Evolutionary conservation across 805 yeast species (phyloP), one percentile per base, ranked within the genome.

Genomic region (Cyberlindnera japonica): DNA sequence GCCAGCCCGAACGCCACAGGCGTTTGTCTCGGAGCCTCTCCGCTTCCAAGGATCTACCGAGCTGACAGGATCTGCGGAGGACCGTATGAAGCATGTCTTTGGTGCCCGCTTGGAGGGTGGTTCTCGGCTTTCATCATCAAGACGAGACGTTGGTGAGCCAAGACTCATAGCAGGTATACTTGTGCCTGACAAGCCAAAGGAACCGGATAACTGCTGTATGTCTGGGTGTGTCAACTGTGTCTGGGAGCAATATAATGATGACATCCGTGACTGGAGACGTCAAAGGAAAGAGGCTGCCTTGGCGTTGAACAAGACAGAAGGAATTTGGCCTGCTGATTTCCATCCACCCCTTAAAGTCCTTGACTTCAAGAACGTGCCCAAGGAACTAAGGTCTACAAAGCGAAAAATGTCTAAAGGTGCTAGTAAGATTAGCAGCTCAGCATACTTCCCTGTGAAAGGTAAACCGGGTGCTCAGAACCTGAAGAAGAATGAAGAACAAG

Each of bases 161-260:
- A 44, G 54, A 15, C 14, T 38, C 11, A 60, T 67, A 22, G 81
- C 74, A 0, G 97, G 97, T 0, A 68, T 93, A 0, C 60, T 58
- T 7, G 95, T 91, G 0, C 96, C 96, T 3, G 77, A 75, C n/a
- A 75, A 72, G 57, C 98, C 99, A 0, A 68, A 65, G 5, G 96
- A 87, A 51, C 98, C 98, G 2, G 95, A 90, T 52, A 89, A 91
- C 61, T 91, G 99, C 61, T 91, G 99, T 62, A 89, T 89, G 95
- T 81, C 93, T 43, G 99, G 99, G 1, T 91, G 99, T 62, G 80
- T 87, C 22, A 89, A 91, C 62, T 91, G 99, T 62, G 98, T 91
- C 2, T 93, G 98, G 98, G 96, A 90, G 53, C 65, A 86, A 40
- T 91, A 78, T 59, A 81, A 83, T 49, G 97, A 91, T 38, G 98